Conservation (phyloP, 371 early-diverging fungal species). For the Mortierella sp. region DNA sequence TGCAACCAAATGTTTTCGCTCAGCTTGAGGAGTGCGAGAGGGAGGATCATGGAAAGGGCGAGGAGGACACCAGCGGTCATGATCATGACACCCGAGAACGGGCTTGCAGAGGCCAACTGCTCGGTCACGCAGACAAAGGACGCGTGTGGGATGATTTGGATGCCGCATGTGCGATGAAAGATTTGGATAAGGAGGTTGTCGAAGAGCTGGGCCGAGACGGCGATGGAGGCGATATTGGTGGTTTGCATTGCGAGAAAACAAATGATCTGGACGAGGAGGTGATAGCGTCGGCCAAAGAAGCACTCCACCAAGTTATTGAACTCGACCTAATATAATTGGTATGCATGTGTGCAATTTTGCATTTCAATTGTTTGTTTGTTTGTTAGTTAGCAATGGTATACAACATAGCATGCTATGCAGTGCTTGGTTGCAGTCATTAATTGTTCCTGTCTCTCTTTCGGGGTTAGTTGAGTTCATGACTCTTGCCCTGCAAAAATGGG, state of each 20-base stretch:
- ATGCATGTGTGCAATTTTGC: background rate
- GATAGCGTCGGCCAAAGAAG: constrained; percentile 68
- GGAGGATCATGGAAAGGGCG: constrained; percentile 66
- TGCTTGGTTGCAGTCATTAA: too few species aligned
- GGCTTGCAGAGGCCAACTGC: constrained; percentile 51
- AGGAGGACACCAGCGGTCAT: constrained; percentile 69
- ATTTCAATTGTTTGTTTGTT: background rate
- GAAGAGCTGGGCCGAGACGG: constrained; percentile 72
- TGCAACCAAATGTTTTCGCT: constrained; percentile 73
- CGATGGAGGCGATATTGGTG: constrained; percentile 72
- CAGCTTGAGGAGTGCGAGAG: constrained; percentile 69
- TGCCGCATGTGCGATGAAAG: constrained; percentile 58
- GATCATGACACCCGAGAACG: constrained; percentile 68
- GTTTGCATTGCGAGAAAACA: constrained; percentile 72
- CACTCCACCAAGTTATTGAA: constrained; percentile 71
- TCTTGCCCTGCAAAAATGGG: background rate
- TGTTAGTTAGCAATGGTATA: background rate
- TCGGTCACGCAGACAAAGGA: constrained; percentile 52
- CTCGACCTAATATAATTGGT: constrained; percentile 60
- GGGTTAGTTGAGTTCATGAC: background rate
- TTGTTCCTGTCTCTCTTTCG: background rate
- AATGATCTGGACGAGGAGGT: constrained; percentile 67
- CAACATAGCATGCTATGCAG: too few species aligned
- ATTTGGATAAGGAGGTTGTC: constrained; percentile 60
- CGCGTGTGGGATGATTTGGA: constrained; percentile 43